Evolutionary conservation across 768 basidiomycete genomes (phyloP), one percentile per base, ranked within the genome.

Genomic region (Naganishia onofrii): DNA sequence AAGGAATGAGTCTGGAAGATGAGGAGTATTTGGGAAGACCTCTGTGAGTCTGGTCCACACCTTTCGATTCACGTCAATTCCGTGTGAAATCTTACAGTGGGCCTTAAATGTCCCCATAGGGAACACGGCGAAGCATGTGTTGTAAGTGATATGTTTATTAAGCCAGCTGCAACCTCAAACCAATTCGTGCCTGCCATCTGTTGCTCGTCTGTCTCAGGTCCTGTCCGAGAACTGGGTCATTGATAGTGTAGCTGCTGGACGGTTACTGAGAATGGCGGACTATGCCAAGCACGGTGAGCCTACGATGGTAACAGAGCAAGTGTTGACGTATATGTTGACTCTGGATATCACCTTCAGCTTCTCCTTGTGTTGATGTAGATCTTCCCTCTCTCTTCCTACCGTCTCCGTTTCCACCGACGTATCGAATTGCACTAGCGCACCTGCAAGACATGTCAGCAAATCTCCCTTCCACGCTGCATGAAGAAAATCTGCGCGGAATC

Each of bases 271-370:
- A 26, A n/a, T 63, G 38, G 60, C 36, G 12, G 60, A 63, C 29
- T 63, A 63, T 17, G 60, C 60, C 6, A 63, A 63, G 26, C 60
- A 63, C 21, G 60, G 60, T 63, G 15, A 44, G 42, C 26, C 19
- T 38, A 17, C 8, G 57, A 34, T n/a, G 5, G 19, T 13, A 7
- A 19, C 32, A n/a, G 3, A 23, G 10, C 28, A 3, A 10, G 42
- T n/a, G 23, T 63, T 36, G 19, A 21, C 34, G 3, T 12, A 12
- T 13, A 44, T 12, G 15, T 9, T 29, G 57, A 32, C 34, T 3
- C 15, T 19, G 31, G 3, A n/a, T 38, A 19, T 21, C 57, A 4
- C 12, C 17, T 34, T 23, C 60, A 63, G 60, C 60, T 44, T 26
- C 38, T 13, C 26, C n/a, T 19, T 4, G 15, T 44, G 38, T 63